Evolutionary conservation across 2,329 filamentous ascomycete genomes (phyloP), one percentile per base, ranked within the genome.

Genomic region (Tricladium varicosporioides): DNA sequence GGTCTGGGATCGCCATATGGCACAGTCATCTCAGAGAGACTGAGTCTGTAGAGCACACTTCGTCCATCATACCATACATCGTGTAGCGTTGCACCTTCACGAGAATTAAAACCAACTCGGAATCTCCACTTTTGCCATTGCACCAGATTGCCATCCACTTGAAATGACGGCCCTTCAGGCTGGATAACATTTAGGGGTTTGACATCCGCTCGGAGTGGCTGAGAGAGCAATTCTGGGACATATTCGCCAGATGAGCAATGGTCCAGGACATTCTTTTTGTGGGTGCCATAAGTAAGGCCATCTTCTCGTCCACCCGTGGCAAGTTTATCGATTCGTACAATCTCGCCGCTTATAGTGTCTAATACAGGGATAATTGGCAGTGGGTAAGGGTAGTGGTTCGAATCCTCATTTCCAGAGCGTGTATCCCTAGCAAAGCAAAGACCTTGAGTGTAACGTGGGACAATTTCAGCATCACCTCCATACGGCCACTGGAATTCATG

Each of bases 151-250:
- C 76, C 63, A 68, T 75, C 66, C 60, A 85, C 76, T 4, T 71
- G 77, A 71, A 87, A 87, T 1, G 80, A 83, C 0, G 83, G 79
- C 0, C 84, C 84, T 36, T 86, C 82, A 0, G 84, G 84, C 61
- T 87, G 84, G 5, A 80, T 70, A 13, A 87, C 82, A 60, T 85
- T 81, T 58, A 86, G 74, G 1, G 81, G 81, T 70, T 86, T 87
- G 36, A 81, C 63, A 59, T 80, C 78, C 61, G 74, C 75, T 14
- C 78, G 65, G 11, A 71, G 61, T 5, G 71, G 69, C 15, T 71
- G 65, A 13, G 67, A 60, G 5, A 80, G 68, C 10, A 81, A 66
- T 60, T 74, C 72, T n/a, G 71, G 72, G 27, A 72, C 65, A 57
- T 74, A 74, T 54, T 74, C 72, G 7, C 66, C 63, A 5, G 68